Base-by-base conservation (phyloP, 2,329 filamentous ascomycete species). In the Calonectria pseudoturangicola region DNA sequence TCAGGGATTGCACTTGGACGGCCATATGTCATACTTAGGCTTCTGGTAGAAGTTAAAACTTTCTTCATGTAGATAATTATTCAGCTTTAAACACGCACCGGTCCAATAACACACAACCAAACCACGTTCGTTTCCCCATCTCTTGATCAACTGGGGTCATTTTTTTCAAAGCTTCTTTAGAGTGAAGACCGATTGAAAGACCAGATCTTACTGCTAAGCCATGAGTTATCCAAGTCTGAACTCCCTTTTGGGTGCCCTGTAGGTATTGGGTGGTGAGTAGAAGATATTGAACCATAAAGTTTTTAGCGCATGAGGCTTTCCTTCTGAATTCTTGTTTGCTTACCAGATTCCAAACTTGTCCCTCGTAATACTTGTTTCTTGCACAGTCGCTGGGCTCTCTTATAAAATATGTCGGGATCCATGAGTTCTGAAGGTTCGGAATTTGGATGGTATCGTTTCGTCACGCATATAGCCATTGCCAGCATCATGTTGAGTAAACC, bases 141-240 rank as follows among this genome's bases (percentile, higher is more conserved):
- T 90, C 88, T 4, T 83, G 81, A 50, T 89, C 85, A 0, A 88
- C 64, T 0, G 84, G 81, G 0, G 84, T 75, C 47, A 87, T 85
- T 0, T 79, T 72, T 5, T 76, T 78, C 0, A 82, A 79, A 0
- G 84, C 82, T 27, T 85, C 78, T 4, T 79, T 79, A 0, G 86
- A 89, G 70, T 91, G 89, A 0, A 91, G 78, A 0, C 89, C 89
- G 2, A 91, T 80, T 39, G 88, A 86, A 30, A 88, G 81, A 0
- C 88, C 88, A 1, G 86, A 85, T 71, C 85, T 87, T 2, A 90
- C 85, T 0, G 88, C 86, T 0, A 90, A 81, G 0, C 89, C 89
- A 72, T 90, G 89, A 0, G 87, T 83, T 0, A 84, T 88, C 88
- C 89, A 91, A 2, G 89, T 86, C 67, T 89, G 86, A 2, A 89